Conservation (phyloP, 2,329 filamentous ascomycete species). For the Pezizomycotina sp. region DNA sequence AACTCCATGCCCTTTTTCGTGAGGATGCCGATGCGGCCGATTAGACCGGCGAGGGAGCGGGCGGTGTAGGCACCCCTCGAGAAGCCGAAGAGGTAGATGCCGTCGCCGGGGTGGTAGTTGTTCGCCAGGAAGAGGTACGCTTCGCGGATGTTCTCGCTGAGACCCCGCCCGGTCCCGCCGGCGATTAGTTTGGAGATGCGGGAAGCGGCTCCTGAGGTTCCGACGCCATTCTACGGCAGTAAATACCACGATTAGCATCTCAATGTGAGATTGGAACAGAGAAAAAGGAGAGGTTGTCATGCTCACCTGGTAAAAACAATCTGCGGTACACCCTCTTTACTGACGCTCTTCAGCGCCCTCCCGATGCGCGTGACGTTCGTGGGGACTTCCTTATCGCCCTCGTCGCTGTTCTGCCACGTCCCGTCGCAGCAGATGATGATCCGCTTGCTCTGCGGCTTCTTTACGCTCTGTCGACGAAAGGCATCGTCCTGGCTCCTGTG, state of each 20-base stretch:
- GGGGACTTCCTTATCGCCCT: constrained; percentile 19
- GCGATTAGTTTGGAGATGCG: background rate
- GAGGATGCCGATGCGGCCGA: constrained; percentile 37
- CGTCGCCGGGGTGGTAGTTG: constrained; percentile 44
- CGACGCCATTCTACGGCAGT: background rate
- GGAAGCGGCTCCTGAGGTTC: background rate
- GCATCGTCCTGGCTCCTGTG: too few relatives aligned
- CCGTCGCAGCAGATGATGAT: constrained; percentile 25
- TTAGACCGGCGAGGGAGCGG: constrained; percentile 39
- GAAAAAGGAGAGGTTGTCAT: constrained; percentile 38
- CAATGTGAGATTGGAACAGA: constrained; percentile 15
- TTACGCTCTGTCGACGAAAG: too few relatives aligned
- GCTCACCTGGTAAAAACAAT: constrained; percentile 45
- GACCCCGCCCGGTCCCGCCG: constrained; percentile 22
- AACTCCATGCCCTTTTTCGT: constrained; percentile 39
- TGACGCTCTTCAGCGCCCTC: constrained; percentile 37
- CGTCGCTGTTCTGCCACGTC: constrained; percentile 24
- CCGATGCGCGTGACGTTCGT: constrained; percentile 44
- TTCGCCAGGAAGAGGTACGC: constrained; percentile 46
- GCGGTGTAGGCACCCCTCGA: constrained; percentile 44
- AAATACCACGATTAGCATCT: constrained; percentile 16
- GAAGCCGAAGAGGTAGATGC: constrained; percentile 41
- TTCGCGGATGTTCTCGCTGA: constrained; percentile 38
- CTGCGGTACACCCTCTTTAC: constrained; percentile 39
- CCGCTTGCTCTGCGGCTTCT: constrained; percentile 21